Percentiles rank a stretch among this genome's conserved stretches.
Evolutionary conservation across 1,284 basidiomycete species (phyloP).

Genomic region (Austroboletus rostrupii): DNA sequence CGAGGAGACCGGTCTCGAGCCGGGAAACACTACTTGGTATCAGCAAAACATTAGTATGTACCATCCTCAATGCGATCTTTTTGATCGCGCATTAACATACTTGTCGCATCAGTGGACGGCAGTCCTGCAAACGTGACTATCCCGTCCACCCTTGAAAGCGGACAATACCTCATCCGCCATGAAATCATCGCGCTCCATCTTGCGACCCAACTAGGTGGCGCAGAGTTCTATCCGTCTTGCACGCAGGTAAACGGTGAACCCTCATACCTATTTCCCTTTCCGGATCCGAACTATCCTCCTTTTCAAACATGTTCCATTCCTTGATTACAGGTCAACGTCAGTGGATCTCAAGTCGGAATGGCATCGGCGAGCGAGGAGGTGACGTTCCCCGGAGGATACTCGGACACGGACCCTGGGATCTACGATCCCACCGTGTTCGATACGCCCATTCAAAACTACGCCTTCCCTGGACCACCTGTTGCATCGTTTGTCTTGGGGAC

Average conservation of each 20-base stretch:
- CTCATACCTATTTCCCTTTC: neutral
- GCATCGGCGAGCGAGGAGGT: conserved; percentile 49
- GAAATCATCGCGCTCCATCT: conserved; percentile 52
- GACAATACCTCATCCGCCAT: conserved; percentile 50
- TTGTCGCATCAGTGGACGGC: conserved; percentile 21
- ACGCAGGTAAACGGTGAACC: conserved; percentile 37
- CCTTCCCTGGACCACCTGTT: conserved; percentile 50
- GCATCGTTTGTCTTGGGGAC: conserved; percentile 37
- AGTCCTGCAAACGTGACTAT: conserved; percentile 36
- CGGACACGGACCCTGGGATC: conserved; percentile 60
- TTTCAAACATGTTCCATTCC: neutral
- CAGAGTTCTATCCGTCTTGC: conserved; percentile 56
- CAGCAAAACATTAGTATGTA: conserved; percentile 33
- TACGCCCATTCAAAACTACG: conserved; percentile 33
- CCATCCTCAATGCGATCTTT: neutral
- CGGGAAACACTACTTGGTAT: conserved; percentile 32
- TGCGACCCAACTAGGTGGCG: conserved; percentile 39
- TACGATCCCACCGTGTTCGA: conserved; percentile 41
- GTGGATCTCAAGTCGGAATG: conserved; percentile 45
- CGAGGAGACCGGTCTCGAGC: conserved; percentile 40
- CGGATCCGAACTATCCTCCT: neutral
- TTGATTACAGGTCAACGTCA: conserved; percentile 46
- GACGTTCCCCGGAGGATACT: conserved; percentile 65
- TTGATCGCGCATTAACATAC: conserved; percentile 2
- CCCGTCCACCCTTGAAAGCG: conserved; percentile 39